Conservation (phyloP, 164 flowering plant genomes). For the Kingdonia uniflora region DNA sequence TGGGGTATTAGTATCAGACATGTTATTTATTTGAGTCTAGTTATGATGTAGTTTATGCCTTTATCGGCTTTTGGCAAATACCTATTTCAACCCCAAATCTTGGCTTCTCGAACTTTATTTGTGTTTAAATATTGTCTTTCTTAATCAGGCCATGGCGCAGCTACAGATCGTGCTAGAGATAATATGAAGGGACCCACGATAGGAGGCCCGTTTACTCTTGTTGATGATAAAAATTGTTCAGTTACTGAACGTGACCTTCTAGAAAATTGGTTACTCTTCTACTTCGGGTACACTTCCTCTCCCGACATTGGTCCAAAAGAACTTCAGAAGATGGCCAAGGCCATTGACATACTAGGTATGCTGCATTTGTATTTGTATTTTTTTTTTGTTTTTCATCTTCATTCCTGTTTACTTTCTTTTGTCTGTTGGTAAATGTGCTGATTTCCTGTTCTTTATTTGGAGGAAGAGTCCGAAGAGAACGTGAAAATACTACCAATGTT, state of each 20-base stretch:
- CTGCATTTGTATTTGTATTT: background rate
- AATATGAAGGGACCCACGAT: slow-evolving; percentile 41
- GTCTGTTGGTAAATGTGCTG: slow-evolving; percentile 1
- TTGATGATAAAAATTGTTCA: slow-evolving; percentile 33
- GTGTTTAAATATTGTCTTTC: slow-evolving; percentile 1
- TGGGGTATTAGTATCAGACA: too few relatives aligned
- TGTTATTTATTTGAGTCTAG: too few relatives aligned
- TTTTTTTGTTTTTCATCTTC: background rate
- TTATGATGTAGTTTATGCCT: too few relatives aligned
- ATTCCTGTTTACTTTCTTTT: background rate
- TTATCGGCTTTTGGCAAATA: too few relatives aligned
- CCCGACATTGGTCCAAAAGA: slow-evolving; percentile 86
- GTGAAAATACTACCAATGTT: slow-evolving; percentile 54
- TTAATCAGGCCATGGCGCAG: slow-evolving; percentile 30
- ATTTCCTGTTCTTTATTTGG: slow-evolving; percentile 14
- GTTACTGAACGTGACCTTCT: slow-evolving; percentile 51
- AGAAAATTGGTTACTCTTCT: slow-evolving; percentile 78
- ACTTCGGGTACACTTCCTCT: slow-evolving; percentile 93
- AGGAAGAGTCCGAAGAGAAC: slow-evolving; percentile 47
- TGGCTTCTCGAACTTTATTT: background rate
- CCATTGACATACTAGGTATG: slow-evolving; percentile 57
- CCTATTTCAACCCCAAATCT: too few relatives aligned
- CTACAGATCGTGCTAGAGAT: slow-evolving; percentile 10
- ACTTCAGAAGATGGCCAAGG: slow-evolving; percentile 58
- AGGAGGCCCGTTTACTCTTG: slow-evolving; percentile 76